Evolutionary conservation across 345 rosid genomes (phyloP), one percentile per base, ranked within the genome.

Genomic region (Salix purpurea): DNA sequence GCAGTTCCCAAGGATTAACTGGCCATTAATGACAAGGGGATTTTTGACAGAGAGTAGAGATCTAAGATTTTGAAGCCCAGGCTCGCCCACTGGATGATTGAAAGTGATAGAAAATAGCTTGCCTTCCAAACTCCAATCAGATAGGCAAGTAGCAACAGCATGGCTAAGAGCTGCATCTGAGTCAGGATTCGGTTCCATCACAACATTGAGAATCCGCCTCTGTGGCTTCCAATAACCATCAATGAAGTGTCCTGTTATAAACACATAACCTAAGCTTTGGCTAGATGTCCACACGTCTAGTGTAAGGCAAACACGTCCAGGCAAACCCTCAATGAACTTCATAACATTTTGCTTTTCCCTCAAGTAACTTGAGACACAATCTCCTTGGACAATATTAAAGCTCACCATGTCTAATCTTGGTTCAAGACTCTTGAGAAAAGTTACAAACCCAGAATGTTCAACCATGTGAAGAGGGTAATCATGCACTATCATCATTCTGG

Each of bases 381-480:
- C 97, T 75, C 97, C 97, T 86, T 91, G 98, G 62, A 90, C 90
- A 12, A 87, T 88, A 80, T 88, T 89, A 83, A 94, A 94, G 78
- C 86, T 90, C 56, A 91, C 84, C 77, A 72, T 77, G 71, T 85
- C 90, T 56, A 94, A 94, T n/a, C 86, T 83, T 21, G 98, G 97
- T 77, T 92, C 96, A 85, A 94, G 92, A 79, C 83, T 92, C 82
- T 88, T 87, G 24, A 90, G 91, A 56, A 94, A 94, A 68, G 90
- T 84, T 14, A 89, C 65, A 68, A 94, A 94, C 30, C 94, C 94
- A 28, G 89, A 84, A 83, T 92, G 92, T 77, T 94, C 97, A 67
- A 92, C 97, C 91, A 94, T 94, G 86, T 94, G 97, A 68, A 94
- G 94, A 37, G 94, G 94, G 76, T 90, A 92, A 67, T 92, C 91